Conservation (phyloP, 257 asterid genomes). For the Gentiana straminea region DNA sequence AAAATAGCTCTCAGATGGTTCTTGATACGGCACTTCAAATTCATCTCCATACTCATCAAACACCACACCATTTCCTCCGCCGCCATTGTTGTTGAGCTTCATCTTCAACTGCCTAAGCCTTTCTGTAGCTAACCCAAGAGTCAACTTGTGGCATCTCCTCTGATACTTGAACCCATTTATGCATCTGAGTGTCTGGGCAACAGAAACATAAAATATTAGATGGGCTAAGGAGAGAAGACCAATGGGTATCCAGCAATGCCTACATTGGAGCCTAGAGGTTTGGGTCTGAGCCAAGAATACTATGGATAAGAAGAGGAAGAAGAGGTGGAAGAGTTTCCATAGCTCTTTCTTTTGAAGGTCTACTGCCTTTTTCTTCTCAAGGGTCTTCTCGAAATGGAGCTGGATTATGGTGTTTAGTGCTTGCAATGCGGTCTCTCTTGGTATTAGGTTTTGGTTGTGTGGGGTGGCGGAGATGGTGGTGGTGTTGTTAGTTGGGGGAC, state of each 20-base stretch:
- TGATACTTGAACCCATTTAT: conserved; percentile 95
- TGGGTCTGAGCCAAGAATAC: conserved; percentile 47
- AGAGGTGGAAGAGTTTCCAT: conserved; percentile 75
- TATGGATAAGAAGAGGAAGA: conserved; percentile 64
- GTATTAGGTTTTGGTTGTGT: conserved; percentile 33
- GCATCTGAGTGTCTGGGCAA: conserved; percentile 87
- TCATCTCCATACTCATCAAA: conserved; percentile 52
- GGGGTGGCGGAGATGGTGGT: conserved; percentile 7
- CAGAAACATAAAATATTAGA: conserved; percentile 78
- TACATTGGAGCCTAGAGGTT: conserved; percentile 57
- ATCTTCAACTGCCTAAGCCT: conserved; percentile 54
- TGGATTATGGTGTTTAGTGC: conserved; percentile 87
- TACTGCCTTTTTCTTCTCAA: conserved; percentile 72
- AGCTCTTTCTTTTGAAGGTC: conserved; percentile 85
- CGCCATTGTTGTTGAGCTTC: conserved; percentile 35
- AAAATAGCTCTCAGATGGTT: conserved; percentile 86
- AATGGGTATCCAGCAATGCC: conserved; percentile 90
- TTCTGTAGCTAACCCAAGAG: conserved; percentile 86
- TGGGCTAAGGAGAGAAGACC: conserved; percentile 77
- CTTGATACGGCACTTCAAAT: conserved; percentile 78
- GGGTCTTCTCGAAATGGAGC: conserved; percentile 95
- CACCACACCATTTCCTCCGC: conserved; percentile 13
- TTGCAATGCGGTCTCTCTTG: conserved; percentile 72
- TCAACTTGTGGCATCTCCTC: conserved; percentile 86
- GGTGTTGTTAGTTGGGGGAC: conserved; percentile 4